Evolutionary conservation across 495 filamentous ascomycete genomes (phyloP), one percentile per base, ranked within the genome.

Genomic region (Penicillium flavigenum): DNA sequence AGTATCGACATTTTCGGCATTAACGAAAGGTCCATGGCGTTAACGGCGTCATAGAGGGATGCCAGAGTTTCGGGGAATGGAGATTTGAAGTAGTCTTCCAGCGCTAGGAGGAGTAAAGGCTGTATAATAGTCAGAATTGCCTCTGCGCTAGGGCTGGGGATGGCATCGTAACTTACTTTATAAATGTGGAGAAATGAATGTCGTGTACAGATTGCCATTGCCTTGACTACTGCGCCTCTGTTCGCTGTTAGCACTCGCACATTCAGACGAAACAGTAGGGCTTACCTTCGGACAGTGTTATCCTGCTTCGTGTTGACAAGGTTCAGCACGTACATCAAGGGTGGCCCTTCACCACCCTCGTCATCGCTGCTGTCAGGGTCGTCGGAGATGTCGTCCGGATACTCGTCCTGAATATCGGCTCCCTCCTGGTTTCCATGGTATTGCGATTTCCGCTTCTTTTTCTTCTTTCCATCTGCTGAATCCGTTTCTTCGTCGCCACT

Each of bases 161-260:
- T 39, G 59, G 26, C 74, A 45, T 65, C 89, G 48, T 47, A 60
- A 19, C 75, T 48, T 66, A 91, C 91, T 83, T 98, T 98, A 74
- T 98, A 98, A 55, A 98, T 98, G 72, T 98, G 93, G 50, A 98
- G 80, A 69, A 98, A 98, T n/a, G 94, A 92, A 76, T 98, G 94
- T 46, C 93, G 79, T 5, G 94, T 98, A 75, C 94, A 98, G 61
- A 98, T 97, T n/a, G 94, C 94, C 94, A 98, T 98, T 2, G 94
- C 92, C 73, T 97, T 98, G 29, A 97, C 92, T 29, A 96, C 86
- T 2, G 94, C 95, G 54, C 94, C 94, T 81, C 92, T 89, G 54
- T 32, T 14, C 12, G 11, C 22, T 26, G 32, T 58, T 34, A 58
- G 50, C 0, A 7, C 29, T 12, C 39, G 26, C 29, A 36, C 10